Evolutionary conservation across 2,329 filamentous ascomycete species (phyloP), one percentile per base, ranked within the genome.

Genomic region (Proliferodiscus dingleyae): DNA sequence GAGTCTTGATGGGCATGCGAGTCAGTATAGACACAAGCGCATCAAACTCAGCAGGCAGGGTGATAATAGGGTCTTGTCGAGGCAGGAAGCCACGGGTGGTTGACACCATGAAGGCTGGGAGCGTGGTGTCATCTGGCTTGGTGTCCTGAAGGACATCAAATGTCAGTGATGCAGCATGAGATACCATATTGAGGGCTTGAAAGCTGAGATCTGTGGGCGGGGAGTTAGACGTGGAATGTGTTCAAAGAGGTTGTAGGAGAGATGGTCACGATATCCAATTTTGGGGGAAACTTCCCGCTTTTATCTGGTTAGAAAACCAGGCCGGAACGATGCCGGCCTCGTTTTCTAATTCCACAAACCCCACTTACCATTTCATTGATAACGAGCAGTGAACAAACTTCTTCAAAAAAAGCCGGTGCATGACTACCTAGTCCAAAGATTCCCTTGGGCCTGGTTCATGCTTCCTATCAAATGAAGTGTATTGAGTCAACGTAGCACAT

Each of bases 51-150:
- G 73, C 56, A 16, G 90, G 89, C 0, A 95, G 78, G 8, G 72
- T 65, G 40, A 72, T 69, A 55, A 83, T 68, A 36, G 81, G 81
- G 52, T 83, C 71, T 63, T 74, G 73, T 11, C 85, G 78, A 10
- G 86, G 85, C 26, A 91, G 73, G 65, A 89, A 91, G 41, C 86
- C 86, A 47, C 84, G 74, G 3, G 79, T 77, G 18, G 80, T 87
- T 36, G 85, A 88, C 30, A 89, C 85, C 80, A 88, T 87, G 71
- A 90, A 90, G 57, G 85, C 80, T 5, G 82, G 82, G 22, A 87
- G 70, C 34, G 79, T 75, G 45, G 62, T 75, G 64, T 87, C 80
- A 49, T 80, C 66, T 1, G 81, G 79, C 62, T 67, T 72, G 47
- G 80, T 75, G 67, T 85, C 82, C 46, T 73, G 68, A 34, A 87